phyloP scores from a whole-genome alignment of 345 rosid species.

The Reutealis trisperma region DNA sequence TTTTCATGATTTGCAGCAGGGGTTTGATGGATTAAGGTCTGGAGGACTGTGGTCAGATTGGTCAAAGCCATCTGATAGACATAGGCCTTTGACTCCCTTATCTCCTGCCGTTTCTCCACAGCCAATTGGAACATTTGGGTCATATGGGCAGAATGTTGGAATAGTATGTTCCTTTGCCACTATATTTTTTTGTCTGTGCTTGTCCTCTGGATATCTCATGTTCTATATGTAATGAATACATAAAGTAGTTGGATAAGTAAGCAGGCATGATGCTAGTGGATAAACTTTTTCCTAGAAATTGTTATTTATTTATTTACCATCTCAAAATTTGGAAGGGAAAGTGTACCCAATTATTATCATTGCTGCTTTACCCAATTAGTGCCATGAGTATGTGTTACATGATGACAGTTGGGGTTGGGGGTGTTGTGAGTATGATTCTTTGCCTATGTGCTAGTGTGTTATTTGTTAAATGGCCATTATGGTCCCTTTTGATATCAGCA shows the following conservation, averaged over 20 bases:
- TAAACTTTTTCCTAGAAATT: background rate
- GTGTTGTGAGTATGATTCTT: background rate
- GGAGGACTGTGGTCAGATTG: constrained; percentile 38
- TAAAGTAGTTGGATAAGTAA: background rate
- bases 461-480: background rate
- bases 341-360: no score
- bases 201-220: background rate
- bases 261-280: background rate
- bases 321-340: background rate
- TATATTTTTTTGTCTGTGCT: background rate
- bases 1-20: constrained; percentile 25
- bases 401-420: background rate
- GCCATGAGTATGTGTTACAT: background rate
- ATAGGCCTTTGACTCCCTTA: constrained; percentile 55
- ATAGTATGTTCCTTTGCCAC: constrained; percentile 50
- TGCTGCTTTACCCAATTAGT: background rate
- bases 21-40: constrained; percentile 28
- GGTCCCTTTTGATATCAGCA: background rate
- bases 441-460: background rate
- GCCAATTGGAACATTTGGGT: constrained; percentile 25
- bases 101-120: constrained; percentile 33
- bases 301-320: background rate
- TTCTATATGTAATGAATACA: background rate
- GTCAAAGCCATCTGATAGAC: constrained; percentile 46
- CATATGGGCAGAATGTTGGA: constrained; percentile 64